A percentile compares a stretch with the other conserved stretches of the same genome.
Evolutionary conservation across 805 yeast species (phyloP).

Genomic region (Teunomyces cretensis): DNA sequence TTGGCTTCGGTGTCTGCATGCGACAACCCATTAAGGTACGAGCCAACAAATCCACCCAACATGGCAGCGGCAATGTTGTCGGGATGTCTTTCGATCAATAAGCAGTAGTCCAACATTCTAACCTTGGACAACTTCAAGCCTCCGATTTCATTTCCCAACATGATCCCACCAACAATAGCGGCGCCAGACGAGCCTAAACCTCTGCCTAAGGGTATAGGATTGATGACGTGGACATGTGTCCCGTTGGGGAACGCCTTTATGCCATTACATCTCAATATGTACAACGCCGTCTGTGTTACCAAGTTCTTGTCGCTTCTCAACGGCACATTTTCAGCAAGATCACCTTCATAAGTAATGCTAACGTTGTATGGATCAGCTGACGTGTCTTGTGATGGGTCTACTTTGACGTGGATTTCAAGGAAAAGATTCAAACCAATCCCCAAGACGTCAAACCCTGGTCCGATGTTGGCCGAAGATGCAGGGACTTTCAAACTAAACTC

Average conservation of each 20-base stretch:
- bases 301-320: conserved; percentile 73
- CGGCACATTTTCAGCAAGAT: conserved; percentile 82
- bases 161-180: conserved; percentile 95
- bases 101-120: conserved; percentile 88
- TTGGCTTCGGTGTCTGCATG: conserved; percentile 71
- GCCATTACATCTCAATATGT: conserved; percentile 82
- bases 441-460: conserved; percentile 96
- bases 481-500: conserved; percentile 72
- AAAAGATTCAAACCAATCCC: conserved; percentile 85
- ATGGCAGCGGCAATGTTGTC: conserved; percentile 98
- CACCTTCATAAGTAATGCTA: conserved; percentile 67
- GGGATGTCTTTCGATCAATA: conserved; percentile 98
- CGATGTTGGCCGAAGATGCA: conserved; percentile 96
- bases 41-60: conserved; percentile 99
- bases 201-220: conserved; percentile 95
- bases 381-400: conserved; percentile 53
- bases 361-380: conserved; percentile 67
- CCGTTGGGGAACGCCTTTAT: conserved; percentile 78
- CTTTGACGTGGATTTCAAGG: conserved; percentile 65
- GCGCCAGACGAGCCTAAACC: conserved; percentile 98
- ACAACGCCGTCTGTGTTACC: conserved; percentile 90
- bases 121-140: conserved; percentile 68
- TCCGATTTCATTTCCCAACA: conserved; percentile 85
- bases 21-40: conserved; percentile 79
- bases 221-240: conserved; percentile 73